Evolutionary conservation across 257 asterid genomes (phyloP).

Genomic region (Solanum lignicaule): DNA sequence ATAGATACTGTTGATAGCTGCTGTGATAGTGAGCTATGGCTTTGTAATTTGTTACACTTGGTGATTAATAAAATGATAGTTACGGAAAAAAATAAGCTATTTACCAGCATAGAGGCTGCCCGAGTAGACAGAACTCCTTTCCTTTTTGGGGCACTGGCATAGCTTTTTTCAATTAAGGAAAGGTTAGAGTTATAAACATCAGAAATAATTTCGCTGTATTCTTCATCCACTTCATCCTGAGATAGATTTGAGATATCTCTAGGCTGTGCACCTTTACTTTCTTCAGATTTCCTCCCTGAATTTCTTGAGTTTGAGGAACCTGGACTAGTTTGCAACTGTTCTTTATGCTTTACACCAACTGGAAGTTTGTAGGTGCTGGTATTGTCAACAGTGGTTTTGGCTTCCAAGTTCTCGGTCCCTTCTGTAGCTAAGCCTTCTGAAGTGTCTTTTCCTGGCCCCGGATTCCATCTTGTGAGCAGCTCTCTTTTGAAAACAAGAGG

Average conservation of each 20-base stretch:
- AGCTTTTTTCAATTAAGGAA: constrained; percentile 25
- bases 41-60: not conserved
- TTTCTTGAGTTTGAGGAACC: constrained; percentile 25
- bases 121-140: constrained; percentile 78
- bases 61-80: not conserved
- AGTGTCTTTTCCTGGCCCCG: constrained; percentile 32
- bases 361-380: constrained; percentile 68
- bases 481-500: constrained; percentile 39
- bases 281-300: constrained; percentile 25
- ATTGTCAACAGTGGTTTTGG: constrained; percentile 28
- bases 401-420: constrained; percentile 33
- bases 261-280: constrained; percentile 19
- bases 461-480: constrained; percentile 41
- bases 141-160: constrained; percentile 34
- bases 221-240: constrained; percentile 33
- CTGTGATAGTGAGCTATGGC: not conserved
- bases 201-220: constrained; percentile 16
- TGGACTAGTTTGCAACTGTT: constrained; percentile 32
- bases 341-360: constrained; percentile 62
- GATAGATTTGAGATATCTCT: constrained; percentile 19
- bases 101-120: constrained; percentile 97
- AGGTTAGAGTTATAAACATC: constrained; percentile 20
- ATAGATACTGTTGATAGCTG: not conserved
- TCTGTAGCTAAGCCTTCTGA: constrained; percentile 21
- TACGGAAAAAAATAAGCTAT: not conserved